Base-by-base conservation (phyloP, 2,329 filamentous ascomycete genomes). In the Biscogniauxia marginata region DNA sequence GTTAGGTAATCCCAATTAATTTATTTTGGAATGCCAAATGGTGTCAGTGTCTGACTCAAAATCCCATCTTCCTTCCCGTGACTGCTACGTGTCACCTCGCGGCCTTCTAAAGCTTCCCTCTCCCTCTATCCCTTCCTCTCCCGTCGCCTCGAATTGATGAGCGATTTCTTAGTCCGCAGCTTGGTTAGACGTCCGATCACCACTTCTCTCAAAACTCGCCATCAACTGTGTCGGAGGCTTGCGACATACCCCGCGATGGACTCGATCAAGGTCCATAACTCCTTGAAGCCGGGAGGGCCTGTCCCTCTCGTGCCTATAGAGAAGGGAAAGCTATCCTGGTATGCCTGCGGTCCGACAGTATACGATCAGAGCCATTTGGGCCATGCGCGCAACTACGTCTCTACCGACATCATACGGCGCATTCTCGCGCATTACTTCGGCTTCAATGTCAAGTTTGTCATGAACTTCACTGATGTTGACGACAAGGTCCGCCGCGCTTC, bases 391-490 rank as follows among this genome's bases (percentile, higher is more conserved):
- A 96, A 96, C 76, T 96, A 96, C 82, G 90, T 96, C 61, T 90
- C 88, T 50, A 93, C 90, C 47, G 92, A 96, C 73, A 92, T 96
- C 62, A 86, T 96, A 64, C 84, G 92, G 59, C 86, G 92, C 66
- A 90, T 96, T 65, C 75, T 96, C 73, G 79, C 83, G 67, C 86
- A 93, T 72, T 93, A 95, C 74, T 96, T 96, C 71, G 84, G 85
- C 59, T 95, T 89, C 72, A 78, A 91, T 45, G 84, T 96, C 63
- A 85, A 87, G 58, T 96, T 96, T 75, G 90, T 96, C 63, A 95
- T 96, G 88, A 96, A 96, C 75, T 91, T 95, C 61, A 96, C 92
- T 23, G 92, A 93, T 66, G 83, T 93, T 43, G 89, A 92, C 65
- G 86, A 90, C 73, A 89, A 89, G 80, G 84, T 85, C 67, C 61